A percentile compares a stretch with the other conserved stretches of the same genome.
Conservation (phyloP, 2,329 filamentous ascomycete species). For the Tothia fuscella region DNA sequence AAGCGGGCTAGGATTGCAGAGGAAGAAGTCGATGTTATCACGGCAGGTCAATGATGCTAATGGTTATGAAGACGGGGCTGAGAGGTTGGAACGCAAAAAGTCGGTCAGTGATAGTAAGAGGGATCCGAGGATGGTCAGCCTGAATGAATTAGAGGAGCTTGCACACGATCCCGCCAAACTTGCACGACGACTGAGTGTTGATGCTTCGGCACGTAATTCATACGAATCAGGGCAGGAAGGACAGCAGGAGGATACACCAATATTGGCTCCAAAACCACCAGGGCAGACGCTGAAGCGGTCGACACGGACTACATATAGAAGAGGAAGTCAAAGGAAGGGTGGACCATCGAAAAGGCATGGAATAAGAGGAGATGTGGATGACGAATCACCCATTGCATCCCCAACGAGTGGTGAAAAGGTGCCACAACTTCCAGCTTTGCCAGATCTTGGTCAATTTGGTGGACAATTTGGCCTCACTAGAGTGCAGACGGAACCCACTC, state of each 20-base stretch:
- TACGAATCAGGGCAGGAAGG: slow-evolving; percentile 18
- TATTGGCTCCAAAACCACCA: slow-evolving; percentile 61
- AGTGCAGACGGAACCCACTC: slow-evolving; percentile 59
- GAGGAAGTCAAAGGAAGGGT: slow-evolving; percentile 71
- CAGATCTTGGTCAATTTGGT: slow-evolving; percentile 29
- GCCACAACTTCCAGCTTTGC: slow-evolving; percentile 16
- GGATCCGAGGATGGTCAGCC: slow-evolving; percentile 43
- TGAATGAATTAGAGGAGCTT: slow-evolving; percentile 62
- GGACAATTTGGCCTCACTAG: slow-evolving; percentile 35
- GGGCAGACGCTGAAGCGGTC: slow-evolving; percentile 78
- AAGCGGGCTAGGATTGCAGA: slow-evolving; percentile 56
- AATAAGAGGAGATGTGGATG: slow-evolving; percentile 3
- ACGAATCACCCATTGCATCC: slow-evolving; percentile 36
- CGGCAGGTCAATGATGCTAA: slow-evolving; percentile 71
- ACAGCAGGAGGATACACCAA: slow-evolving; percentile 61
- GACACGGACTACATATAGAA: slow-evolving; percentile 82
- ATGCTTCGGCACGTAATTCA: slow-evolving; percentile 29
- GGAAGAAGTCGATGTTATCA: slow-evolving; percentile 94
- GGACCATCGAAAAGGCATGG: slow-evolving; percentile 46
- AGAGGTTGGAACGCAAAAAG: slow-evolving; percentile 61
- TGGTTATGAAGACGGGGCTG: slow-evolving; percentile 73
- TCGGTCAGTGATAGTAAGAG: slow-evolving; percentile 47
- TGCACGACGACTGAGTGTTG: slow-evolving; percentile 56
- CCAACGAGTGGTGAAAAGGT: slow-evolving; percentile 30
- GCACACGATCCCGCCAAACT: slow-evolving; percentile 66